Evolutionary conservation across 1,139 yeast genomes (phyloP).

Genomic region (Taiozyma sp.): DNA sequence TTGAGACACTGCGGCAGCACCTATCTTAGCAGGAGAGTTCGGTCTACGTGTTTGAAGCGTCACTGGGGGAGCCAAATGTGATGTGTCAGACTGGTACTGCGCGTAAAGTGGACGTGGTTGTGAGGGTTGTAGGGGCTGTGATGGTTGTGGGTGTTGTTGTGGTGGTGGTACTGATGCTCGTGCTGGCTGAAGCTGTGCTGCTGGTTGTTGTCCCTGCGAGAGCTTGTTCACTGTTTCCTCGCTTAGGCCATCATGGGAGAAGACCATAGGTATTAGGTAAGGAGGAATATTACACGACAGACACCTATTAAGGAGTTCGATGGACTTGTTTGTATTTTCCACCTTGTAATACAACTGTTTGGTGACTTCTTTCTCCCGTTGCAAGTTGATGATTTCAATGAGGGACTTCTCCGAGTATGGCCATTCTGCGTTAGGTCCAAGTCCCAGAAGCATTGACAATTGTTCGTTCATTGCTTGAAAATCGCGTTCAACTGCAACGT

Average conservation of each 20-base stretch:
- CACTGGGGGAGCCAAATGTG: constrained; percentile 20
- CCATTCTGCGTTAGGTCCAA: constrained; percentile 44
- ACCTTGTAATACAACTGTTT: constrained; percentile 74
- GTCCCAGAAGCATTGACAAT: constrained; percentile 42
- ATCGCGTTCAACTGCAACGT: too few relatives aligned
- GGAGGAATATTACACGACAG: constrained; percentile 63
- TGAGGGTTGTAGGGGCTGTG: background rate
- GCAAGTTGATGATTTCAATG: constrained; percentile 56
- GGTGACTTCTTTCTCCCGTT: constrained; percentile 77
- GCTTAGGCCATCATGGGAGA: constrained; percentile 27
- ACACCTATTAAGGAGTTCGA: constrained; percentile 62
- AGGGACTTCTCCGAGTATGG: constrained; percentile 62
- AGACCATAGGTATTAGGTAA: constrained; percentile 60
- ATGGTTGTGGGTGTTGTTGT: constrained; percentile 10
- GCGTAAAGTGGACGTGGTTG: background rate
- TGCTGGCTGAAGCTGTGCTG: constrained; percentile 2
- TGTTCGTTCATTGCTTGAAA: constrained; percentile 10
- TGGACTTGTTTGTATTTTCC: constrained; percentile 57
- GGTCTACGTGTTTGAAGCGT: constrained; percentile 29
- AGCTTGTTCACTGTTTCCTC: constrained; percentile 10
- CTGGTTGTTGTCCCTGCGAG: constrained; percentile 9
- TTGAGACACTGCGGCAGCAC: constrained; percentile 68
- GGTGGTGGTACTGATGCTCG: constrained; percentile 6
- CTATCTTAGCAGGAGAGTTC: constrained; percentile 66
- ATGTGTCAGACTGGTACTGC: background rate